phyloP scores from a whole-genome alignment of 306 rosid genomes.

The Geum urbanum region DNA sequence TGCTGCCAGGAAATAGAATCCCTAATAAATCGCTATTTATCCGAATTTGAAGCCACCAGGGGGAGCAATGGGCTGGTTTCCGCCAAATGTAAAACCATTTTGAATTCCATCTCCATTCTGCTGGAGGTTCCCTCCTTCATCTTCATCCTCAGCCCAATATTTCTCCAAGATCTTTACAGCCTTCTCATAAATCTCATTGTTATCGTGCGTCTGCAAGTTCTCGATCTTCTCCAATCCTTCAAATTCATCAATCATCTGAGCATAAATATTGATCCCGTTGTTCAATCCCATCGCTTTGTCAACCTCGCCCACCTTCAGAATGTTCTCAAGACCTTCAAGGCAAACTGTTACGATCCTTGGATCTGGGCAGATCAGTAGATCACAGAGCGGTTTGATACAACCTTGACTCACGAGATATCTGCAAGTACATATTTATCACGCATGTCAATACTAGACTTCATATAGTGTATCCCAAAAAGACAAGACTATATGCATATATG shows the following conservation, averaged over 20 bases:
- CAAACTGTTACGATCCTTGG: slow-evolving; percentile 51
- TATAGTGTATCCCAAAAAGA: neutral
- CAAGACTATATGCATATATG: neutral
- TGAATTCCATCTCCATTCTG: slow-evolving; percentile 42
- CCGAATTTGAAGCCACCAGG: slow-evolving; percentile 58
- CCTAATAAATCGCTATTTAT: slow-evolving; percentile 16
- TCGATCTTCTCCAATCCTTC: slow-evolving; percentile 66
- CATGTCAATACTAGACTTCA: slow-evolving; percentile 4
- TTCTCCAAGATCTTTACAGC: slow-evolving; percentile 70
- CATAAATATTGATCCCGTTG: slow-evolving; percentile 41
- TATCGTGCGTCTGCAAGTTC: slow-evolving; percentile 50
- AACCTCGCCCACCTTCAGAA: slow-evolving; percentile 62
- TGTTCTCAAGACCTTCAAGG: slow-evolving; percentile 63
- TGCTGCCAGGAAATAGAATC: slow-evolving; percentile 17
- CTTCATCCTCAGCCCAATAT: slow-evolving; percentile 68
- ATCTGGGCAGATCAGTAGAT: slow-evolving; percentile 52
- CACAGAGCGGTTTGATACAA: slow-evolving; percentile 56
- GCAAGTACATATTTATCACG: slow-evolving; percentile 11
- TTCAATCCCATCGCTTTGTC: slow-evolving; percentile 55
- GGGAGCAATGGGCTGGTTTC: slow-evolving; percentile 45
- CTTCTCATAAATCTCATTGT: slow-evolving; percentile 61
- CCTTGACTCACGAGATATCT: slow-evolving; percentile 54
- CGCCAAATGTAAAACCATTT: slow-evolving; percentile 40
- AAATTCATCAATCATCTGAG: slow-evolving; percentile 46
- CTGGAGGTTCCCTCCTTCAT: slow-evolving; percentile 39